Percentiles rank a stretch among this genome's conserved stretches.
phyloP scores from a whole-genome alignment of 495 filamentous ascomycete genomes.

The Hypoxylon perforatum region DNA sequence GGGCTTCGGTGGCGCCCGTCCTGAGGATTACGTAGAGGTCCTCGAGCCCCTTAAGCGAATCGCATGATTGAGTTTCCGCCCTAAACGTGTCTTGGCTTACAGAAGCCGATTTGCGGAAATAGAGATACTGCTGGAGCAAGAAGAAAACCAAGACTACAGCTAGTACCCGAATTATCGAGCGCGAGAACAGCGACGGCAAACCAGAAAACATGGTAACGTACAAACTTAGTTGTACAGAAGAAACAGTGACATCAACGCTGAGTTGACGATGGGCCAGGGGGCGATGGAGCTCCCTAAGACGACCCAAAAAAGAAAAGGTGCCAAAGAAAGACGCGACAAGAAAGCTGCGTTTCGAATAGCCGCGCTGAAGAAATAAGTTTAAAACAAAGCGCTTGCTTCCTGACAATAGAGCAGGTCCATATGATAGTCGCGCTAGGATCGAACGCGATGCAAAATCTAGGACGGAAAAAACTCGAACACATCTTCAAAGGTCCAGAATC shows the following conservation, averaged over 20 bases:
- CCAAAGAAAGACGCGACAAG: slow-evolving; percentile 11
- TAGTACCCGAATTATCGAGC: slow-evolving; percentile 27
- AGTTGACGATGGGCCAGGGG: slow-evolving; percentile 4
- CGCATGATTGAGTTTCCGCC: slow-evolving; percentile 12
- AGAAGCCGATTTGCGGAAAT: slow-evolving; percentile 13
- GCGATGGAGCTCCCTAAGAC: slow-evolving; percentile 11
- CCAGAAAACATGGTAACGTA: slow-evolving; percentile 26
- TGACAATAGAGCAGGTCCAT: neutral
- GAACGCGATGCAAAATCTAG: neutral
- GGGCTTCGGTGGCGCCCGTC: slow-evolving; percentile 61
- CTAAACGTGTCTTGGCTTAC: neutral
- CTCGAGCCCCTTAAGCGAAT: slow-evolving; percentile 43
- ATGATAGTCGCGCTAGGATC: slow-evolving; percentile 11
- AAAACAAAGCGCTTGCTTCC: slow-evolving; percentile 12
- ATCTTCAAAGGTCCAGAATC: neutral
- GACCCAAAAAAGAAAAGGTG: slow-evolving; percentile 7
- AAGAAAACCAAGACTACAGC: slow-evolving; percentile 26
- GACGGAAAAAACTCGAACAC: neutral
- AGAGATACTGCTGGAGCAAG: slow-evolving; percentile 30
- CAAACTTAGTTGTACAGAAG: slow-evolving; percentile 1
- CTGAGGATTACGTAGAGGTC: slow-evolving; percentile 56
- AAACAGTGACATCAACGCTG: neutral
- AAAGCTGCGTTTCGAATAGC: slow-evolving; percentile 15
- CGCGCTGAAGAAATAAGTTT: slow-evolving; percentile 10
- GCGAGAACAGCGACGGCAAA: slow-evolving; percentile 25